These are phyloP conservation scores for Chaetomiaceae sp. DNA, from an alignment of 2,329 filamentous ascomycete genomes.

Conservation along the genomic window DNA sequence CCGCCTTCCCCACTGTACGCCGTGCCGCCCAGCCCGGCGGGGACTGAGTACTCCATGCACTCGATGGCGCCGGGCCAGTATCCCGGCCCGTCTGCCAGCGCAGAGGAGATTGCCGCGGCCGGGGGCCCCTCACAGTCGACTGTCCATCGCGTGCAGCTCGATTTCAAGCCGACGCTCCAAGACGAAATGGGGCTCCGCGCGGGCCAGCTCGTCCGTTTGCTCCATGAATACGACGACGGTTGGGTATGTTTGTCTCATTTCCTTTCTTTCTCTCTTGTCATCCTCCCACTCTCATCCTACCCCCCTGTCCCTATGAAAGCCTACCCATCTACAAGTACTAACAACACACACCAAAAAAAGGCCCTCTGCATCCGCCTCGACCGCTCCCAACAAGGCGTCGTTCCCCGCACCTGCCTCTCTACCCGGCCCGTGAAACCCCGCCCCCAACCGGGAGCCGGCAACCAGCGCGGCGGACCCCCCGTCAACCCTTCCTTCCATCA, in stretches of 20 bases:
- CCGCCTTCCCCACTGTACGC: conserved; percentile 32
- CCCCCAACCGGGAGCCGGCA: conserved; percentile 39
- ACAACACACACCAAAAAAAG: conserved; percentile 41
- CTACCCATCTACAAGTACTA: too few species aligned
- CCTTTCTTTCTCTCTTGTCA: conserved; percentile 18
- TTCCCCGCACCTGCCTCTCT: conserved; percentile 88
- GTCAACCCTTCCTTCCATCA: conserved; percentile 44
- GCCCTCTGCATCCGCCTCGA: conserved; percentile 89
- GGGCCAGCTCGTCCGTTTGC: conserved; percentile 79
- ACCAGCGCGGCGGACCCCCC: conserved; percentile 37
- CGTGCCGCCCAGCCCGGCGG: conserved; percentile 55
- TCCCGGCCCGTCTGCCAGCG: conserved; percentile 45
- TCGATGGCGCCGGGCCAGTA: conserved; percentile 47
- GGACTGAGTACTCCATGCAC: conserved; percentile 58
- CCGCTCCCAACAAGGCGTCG: conserved; percentile 86
- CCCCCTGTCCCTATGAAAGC: conserved; percentile 15
- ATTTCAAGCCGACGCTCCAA: conserved; percentile 87
- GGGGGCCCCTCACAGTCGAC: conserved; percentile 56
- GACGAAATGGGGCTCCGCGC: conserved; percentile 81
- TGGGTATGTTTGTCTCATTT: conserved; percentile 63
- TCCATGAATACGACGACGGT: conserved; percentile 97
- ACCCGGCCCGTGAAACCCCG: conserved; percentile 87
- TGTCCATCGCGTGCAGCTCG: conserved; percentile 89
- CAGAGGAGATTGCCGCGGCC: conserved; percentile 58
- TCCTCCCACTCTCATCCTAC: too few species aligned